Evolutionary conservation across 371 early-diverging fungal species (phyloP).

Genomic region (Actinomortierella ambigua): DNA sequence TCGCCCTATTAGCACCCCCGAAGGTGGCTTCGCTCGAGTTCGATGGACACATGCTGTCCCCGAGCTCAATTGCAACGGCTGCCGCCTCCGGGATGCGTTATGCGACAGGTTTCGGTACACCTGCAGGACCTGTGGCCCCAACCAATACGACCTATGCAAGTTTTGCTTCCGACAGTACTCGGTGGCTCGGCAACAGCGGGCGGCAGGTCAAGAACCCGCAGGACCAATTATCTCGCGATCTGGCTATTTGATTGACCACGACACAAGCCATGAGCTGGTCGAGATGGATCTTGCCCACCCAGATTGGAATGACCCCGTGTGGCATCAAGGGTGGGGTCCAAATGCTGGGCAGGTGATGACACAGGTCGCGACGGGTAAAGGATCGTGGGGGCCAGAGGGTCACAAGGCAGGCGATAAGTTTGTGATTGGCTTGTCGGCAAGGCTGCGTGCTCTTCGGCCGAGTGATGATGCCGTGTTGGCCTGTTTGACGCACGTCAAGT

Average conservation of each 20-base stretch:
- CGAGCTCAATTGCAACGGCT: constrained; percentile 3
- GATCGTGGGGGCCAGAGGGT: constrained; percentile 1
- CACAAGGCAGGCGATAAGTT: constrained; percentile 1
- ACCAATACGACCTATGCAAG: constrained; percentile 7
- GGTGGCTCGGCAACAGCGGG: not conserved
- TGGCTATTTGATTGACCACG: constrained; percentile 5
- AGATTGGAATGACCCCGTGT: constrained; percentile 1
- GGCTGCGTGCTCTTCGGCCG: not conserved
- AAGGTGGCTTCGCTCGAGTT: constrained; percentile 1
- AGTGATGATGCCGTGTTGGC: not conserved
- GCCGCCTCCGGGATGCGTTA: not conserved
- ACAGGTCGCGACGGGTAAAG: constrained; percentile 1
- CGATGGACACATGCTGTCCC: constrained; percentile 7
- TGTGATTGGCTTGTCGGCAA: not conserved
- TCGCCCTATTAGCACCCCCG: not conserved
- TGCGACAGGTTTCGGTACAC: constrained; percentile 5
- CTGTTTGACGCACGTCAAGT: not conserved
- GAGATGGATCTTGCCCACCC: constrained; percentile 5
- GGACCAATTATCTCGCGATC: not conserved
- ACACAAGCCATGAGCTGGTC: not conserved
- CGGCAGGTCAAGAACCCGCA: no score
- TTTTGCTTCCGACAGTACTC: constrained; percentile 3
- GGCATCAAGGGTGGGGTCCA: constrained; percentile 2
- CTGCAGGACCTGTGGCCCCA: constrained; percentile 7
- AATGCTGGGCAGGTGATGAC: constrained; percentile 3